Percentiles rank a stretch among this genome's conserved stretches.
phyloP scores from a whole-genome alignment of 2,329 filamentous ascomycete genomes.

The Zymoseptoria passerinii region DNA sequence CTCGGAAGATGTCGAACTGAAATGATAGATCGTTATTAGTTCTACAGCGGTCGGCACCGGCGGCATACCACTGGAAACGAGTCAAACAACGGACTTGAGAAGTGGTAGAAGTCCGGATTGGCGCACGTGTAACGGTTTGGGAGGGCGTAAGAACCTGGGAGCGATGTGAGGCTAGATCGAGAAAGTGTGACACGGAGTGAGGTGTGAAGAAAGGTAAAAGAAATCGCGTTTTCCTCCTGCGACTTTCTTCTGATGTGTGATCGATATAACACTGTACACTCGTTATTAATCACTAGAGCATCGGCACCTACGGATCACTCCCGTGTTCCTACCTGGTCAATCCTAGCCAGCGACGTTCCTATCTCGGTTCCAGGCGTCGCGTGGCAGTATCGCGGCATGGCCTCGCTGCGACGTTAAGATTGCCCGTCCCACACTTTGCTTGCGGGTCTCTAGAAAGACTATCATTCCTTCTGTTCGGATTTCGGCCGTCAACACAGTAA shows the following conservation, averaged over 20 bases:
- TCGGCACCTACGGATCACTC: background rate
- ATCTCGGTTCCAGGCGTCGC: background rate
- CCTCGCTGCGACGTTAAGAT: background rate
- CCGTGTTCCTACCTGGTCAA: background rate
- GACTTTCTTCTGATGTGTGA: background rate
- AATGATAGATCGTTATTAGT: background rate
- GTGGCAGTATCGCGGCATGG: background rate
- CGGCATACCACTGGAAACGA: background rate
- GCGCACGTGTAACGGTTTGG: background rate
- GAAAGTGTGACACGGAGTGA: background rate
- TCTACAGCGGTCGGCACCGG: background rate
- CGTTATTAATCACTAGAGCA: background rate
- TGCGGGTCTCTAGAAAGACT: background rate
- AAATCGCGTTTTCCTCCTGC: background rate
- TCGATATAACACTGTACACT: background rate
- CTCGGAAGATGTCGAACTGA: background rate
- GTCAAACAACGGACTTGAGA: background rate
- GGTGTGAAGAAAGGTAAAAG: background rate
- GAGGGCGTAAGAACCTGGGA: background rate
- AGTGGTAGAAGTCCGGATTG: background rate
- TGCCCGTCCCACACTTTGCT: background rate
- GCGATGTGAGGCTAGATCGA: background rate
- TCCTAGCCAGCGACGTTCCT: background rate
- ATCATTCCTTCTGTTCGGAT: background rate
- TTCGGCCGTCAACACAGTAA: too few species aligned